Base-by-base conservation (phyloP, 2,329 filamentous ascomycete species). In the Diaporthe sp. region DNA sequence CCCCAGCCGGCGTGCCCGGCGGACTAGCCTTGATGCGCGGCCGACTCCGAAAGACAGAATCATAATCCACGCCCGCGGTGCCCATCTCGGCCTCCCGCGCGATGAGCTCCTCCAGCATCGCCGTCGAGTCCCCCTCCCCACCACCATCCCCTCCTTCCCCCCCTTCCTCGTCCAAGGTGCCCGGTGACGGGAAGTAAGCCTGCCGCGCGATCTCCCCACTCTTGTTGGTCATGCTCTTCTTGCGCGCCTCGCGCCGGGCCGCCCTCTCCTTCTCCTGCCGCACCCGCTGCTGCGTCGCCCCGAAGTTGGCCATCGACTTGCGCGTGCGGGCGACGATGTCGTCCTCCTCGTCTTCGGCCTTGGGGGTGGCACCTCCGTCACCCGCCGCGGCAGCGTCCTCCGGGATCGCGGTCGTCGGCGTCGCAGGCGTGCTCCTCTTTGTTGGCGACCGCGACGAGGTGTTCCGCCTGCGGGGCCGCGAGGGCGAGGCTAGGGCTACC, bases 21-120 rank as follows among this genome's bases (percentile, higher is more conserved):
- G 95, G 95, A 81, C 95, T 97, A 15, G 90, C 90, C 77, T 92
- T 92, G 77, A 98, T 91, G 82, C 92, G 93, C 0, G 96, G 96
- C 77, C 96, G 85, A 77, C 94, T 96, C 84, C 92, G 94, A 82
- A 98, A 98, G 1, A 98, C 92, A 35, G 92, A 93, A 75, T 94
- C 93, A 82, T 95, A 94, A 75, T 97, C 95, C 61, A 60, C 72
- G 2, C 61, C 74, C 13, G 19, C 54, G 2, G 42, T 30, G 30
- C 57, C 58, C 47, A 58, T 54, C 40, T 71, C 40, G 3, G 61
- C 68, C 77, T 95, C 92, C 72, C 92, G 89, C 22, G 88, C 88
- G 73, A 97, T 92, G 54, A 97, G 84, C 77, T 92, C 89, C 80
- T 96, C 93, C 0, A 89, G 87, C 12, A 94, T 87, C 1, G 91